Evolutionary conservation across 2,329 filamentous ascomycete genomes (phyloP).

Genomic region (Cordyceps militaris): DNA sequence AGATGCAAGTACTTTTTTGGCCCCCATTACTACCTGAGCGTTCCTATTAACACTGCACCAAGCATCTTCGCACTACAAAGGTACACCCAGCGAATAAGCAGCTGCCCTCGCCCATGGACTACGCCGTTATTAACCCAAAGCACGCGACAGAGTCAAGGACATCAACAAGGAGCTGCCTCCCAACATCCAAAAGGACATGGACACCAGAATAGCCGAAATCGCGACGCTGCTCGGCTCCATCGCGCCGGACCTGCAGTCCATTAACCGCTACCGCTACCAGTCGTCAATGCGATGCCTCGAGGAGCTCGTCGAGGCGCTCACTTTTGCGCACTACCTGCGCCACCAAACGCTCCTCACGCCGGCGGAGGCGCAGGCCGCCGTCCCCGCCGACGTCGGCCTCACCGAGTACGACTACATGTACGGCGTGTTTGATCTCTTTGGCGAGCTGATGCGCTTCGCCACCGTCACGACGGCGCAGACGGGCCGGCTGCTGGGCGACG

Average conservation of each 20-base stretch:
- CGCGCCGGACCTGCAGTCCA: constrained; percentile 63
- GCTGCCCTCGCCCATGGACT: neutral
- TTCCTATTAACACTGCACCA: constrained; percentile 1
- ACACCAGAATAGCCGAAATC: constrained; percentile 65
- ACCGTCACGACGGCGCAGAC: constrained; percentile 79
- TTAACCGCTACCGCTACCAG: constrained; percentile 79
- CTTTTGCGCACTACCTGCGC: constrained; percentile 81
- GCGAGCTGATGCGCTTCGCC: constrained; percentile 94
- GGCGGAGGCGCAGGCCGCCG: constrained; percentile 46
- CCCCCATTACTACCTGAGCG: too few relatives aligned
- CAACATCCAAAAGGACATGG: constrained; percentile 63
- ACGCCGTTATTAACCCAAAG: neutral
- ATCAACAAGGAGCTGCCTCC: constrained; percentile 57
- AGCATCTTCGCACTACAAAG: constrained; percentile 27
- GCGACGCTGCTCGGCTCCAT: constrained; percentile 59
- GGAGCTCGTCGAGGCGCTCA: constrained; percentile 87
- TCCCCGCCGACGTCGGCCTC: constrained; percentile 52
- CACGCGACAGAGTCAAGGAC: constrained; percentile 51
- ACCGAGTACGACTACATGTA: constrained; percentile 82
- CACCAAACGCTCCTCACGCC: constrained; percentile 67
- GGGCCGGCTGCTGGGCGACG: constrained; percentile 41
- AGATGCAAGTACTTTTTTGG: constrained; percentile 67
- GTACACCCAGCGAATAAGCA: constrained; percentile 18
- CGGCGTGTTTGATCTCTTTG: constrained; percentile 87
- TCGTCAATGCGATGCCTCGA: constrained; percentile 78